Percentiles rank a stretch among this genome's conserved stretches.
phyloP scores from a whole-genome alignment of 208 protist species.

The Trypanosoma avium region DNA sequence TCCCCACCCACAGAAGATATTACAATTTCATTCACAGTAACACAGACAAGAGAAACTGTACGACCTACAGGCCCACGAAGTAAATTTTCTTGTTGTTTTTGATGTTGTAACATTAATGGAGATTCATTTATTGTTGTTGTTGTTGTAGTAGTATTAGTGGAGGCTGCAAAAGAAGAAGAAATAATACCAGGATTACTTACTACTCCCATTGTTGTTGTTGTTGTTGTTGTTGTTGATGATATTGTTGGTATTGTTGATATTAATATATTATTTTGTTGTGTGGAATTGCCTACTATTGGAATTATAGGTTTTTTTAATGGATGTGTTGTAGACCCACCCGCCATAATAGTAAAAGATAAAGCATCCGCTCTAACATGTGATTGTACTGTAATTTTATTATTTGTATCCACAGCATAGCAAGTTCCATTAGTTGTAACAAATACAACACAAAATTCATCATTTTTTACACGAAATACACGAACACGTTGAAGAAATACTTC shows the following conservation, averaged over 20 bases:
- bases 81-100: slow-evolving; percentile 10
- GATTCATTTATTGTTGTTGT: slow-evolving; percentile 4
- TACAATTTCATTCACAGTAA: slow-evolving; percentile 72
- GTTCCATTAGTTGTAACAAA: slow-evolving; percentile 63
- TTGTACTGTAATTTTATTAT: slow-evolving; percentile 42
- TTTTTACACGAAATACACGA: slow-evolving; percentile 44
- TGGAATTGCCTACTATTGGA: no score
- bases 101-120: background rate
- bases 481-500: slow-evolving; percentile 60
- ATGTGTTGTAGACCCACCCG: slow-evolving; percentile 30
- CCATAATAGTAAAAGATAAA: slow-evolving; percentile 74
- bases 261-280: no score
- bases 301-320: background rate
- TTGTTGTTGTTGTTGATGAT: background rate
- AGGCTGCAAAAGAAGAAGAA: background rate
- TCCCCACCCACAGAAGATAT: slow-evolving; percentile 65
- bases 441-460: slow-evolving; percentile 60
- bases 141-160: background rate
- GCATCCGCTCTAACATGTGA: slow-evolving; percentile 67
- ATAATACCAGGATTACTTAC: background rate
- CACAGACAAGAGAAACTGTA: slow-evolving; percentile 60
- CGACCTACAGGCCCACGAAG: slow-evolving; percentile 17
- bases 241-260: no score
- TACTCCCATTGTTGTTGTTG: background rate
- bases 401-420: slow-evolving; percentile 59